Evolutionary conservation across 331 rosid genomes (phyloP), one percentile per base, ranked within the genome.

Genomic region (Acacia pycnantha): DNA sequence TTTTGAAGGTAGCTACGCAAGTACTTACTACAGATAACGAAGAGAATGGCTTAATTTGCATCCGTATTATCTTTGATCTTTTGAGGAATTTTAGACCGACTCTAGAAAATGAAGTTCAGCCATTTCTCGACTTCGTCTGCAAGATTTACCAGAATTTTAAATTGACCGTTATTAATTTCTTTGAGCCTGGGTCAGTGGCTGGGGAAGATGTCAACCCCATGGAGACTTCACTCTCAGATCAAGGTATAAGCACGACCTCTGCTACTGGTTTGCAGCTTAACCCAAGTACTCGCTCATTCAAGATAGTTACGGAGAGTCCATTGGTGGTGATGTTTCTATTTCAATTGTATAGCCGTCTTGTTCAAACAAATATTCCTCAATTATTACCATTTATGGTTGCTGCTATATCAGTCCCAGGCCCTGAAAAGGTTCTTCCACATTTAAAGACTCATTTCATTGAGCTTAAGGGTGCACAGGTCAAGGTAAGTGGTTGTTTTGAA

Each of bases 71-170:
- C 82, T 91, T 91, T 50, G 76, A 71, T 37, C 76, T 71, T 27
- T 16, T 71, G 40, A 46, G 76, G 76, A 71, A 71, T 47, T 71
- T 71, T 47, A 71, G 76, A 71, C 76, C 76, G 27, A 47, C 76
- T 26, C 59, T 71, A 71, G 76, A 71, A 71, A 46, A 46, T 71
- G 76, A 71, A 27, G 76, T 71, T 8, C 76, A 71, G 61, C 61
- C 76, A 16, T 71, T 71, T 71, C 41, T 71, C 9, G 76, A 71
- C 76, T 71, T 71, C 16, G 92, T 91, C 29, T 87, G 91, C 85
- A 88, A 87, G 80, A 86, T 91, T 77, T 91, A 91, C 85, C 92
- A 88, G 80, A 90, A 89, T 78, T 91, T 91, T 54, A 87, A 87
- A 83, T 48, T 69, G 37, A 91, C 94, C 2, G 97, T 91, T 31